phyloP scores from a whole-genome alignment of 345 rosid genomes.

The Euphorbia peplus region DNA sequence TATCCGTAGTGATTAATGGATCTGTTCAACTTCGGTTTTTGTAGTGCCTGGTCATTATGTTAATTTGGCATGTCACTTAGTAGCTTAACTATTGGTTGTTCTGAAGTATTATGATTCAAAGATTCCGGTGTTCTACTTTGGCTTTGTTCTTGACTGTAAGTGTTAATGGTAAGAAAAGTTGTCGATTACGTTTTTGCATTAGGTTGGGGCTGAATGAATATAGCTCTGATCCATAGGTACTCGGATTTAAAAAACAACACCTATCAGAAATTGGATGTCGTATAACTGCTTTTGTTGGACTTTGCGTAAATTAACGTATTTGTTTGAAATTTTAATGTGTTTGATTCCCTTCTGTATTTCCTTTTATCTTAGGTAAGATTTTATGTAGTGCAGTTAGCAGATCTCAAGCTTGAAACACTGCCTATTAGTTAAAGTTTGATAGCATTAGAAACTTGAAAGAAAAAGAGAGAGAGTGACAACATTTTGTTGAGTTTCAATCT shows the following conservation, averaged over 20 bases:
- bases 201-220: not conserved
- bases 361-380: too few species aligned
- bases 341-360: too few species aligned
- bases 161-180: not conserved
- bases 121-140: not conserved
- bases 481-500: not conserved
- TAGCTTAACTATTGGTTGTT: not conserved
- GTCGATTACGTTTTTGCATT: not conserved
- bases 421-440: not conserved
- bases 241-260: not conserved
- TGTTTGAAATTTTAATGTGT: not conserved
- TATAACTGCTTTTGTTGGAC: too few species aligned
- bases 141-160: slow-evolving; percentile 7
- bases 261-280: not conserved
- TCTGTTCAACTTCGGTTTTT: not conserved
- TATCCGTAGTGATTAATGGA: not conserved
- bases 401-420: not conserved
- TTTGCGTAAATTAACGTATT: not conserved
- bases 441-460: not conserved
- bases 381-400: too few species aligned
- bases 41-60: not conserved
- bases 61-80: not conserved
- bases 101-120: not conserved
- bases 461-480: not conserved
- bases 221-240: not conserved